A percentile compares a stretch with the other conserved stretches of the same genome.
These are phyloP conservation scores for Thyridium curvatum DNA, from an alignment of 2,329 filamentous ascomycete genomes.

Conservation along the genomic window DNA sequence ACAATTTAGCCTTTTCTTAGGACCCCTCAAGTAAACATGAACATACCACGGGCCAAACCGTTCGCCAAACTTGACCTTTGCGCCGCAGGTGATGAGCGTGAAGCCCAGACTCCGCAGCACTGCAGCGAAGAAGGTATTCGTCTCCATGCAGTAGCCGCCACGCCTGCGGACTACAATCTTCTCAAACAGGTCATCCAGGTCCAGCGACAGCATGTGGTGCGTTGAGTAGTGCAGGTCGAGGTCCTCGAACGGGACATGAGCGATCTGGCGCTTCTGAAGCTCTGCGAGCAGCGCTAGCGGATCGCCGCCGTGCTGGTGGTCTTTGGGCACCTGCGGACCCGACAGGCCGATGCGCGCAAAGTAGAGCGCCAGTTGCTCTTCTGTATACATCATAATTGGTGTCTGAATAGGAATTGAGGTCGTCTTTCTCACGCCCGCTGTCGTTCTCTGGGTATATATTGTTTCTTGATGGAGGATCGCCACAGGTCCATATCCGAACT, in stretches of 20 bases:
- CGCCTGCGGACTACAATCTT: slow-evolving; percentile 33
- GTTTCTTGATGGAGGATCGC: too few species aligned
- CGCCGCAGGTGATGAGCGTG: slow-evolving; percentile 42
- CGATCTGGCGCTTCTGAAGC: slow-evolving; percentile 34
- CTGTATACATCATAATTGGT: slow-evolving; percentile 1
- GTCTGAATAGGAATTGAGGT: too few species aligned
- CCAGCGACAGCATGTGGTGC: slow-evolving; percentile 18
- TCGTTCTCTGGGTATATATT: too few species aligned
- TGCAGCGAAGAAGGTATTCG: slow-evolving; percentile 35
- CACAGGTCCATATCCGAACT: too few species aligned
- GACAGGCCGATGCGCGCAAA: slow-evolving; percentile 3
- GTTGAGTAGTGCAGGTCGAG: slow-evolving; percentile 42
- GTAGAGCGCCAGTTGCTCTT: slow-evolving; percentile 1
- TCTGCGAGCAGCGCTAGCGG: slow-evolving; percentile 19
- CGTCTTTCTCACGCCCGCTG: too few species aligned
- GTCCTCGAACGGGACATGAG: slow-evolving; percentile 48
- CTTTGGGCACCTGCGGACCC: neutral
- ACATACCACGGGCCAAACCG: too few species aligned
- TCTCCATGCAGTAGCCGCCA: slow-evolving; percentile 50
- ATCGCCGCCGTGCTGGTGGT: neutral
- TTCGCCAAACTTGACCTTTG: slow-evolving; percentile 21
- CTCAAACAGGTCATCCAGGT: slow-evolving; percentile 18
- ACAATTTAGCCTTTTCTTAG: too few species aligned
- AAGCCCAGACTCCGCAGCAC: slow-evolving; percentile 43
- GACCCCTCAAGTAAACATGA: neutral